Evolutionary conservation across 2,329 filamentous ascomycete species (phyloP).

Genomic region (Chrysoporthe austroafricana): DNA sequence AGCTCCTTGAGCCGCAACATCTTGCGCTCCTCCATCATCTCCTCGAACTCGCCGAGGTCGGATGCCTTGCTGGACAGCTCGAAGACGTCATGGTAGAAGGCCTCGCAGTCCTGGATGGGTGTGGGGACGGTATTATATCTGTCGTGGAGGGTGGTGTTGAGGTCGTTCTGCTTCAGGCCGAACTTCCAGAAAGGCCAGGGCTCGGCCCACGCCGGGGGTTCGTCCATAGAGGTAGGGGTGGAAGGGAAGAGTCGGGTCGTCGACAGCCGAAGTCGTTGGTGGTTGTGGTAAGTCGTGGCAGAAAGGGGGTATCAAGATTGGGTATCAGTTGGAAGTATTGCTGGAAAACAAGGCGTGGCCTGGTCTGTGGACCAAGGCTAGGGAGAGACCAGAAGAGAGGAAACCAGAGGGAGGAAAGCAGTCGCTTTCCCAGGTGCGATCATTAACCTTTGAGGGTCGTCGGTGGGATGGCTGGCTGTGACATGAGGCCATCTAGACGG

Average conservation of each 20-base stretch:
- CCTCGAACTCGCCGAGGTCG: slow-evolving; percentile 58
- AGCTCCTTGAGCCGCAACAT: slow-evolving; percentile 58
- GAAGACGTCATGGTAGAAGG: slow-evolving; percentile 65
- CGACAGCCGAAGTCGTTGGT: not conserved
- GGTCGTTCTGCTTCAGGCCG: slow-evolving; percentile 62
- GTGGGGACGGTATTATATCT: slow-evolving; percentile 63
- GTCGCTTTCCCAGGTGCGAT: slow-evolving; percentile 21
- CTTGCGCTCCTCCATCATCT: slow-evolving; percentile 57
- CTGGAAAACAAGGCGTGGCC: slow-evolving; percentile 26
- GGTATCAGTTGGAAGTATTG: slow-evolving; percentile 28
- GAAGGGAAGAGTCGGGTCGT: not conserved
- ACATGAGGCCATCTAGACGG: slow-evolving; percentile 40
- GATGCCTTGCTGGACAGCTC: slow-evolving; percentile 58
- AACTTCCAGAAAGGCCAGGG: slow-evolving; percentile 67
- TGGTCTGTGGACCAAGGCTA: slow-evolving; percentile 25
- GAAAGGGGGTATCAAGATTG: slow-evolving; percentile 25
- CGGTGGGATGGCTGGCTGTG: slow-evolving; percentile 31
- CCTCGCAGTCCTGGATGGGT: slow-evolving; percentile 61
- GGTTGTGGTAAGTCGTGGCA: slow-evolving; percentile 9
- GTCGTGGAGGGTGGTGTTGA: slow-evolving; percentile 61
- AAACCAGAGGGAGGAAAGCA: slow-evolving; percentile 34
- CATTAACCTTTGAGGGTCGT: slow-evolving; percentile 28
- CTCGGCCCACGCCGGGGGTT: slow-evolving; percentile 43
- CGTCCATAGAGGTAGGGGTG: slow-evolving; percentile 51
- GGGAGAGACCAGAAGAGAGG: slow-evolving; percentile 29